Conservation (phyloP, 768 basidiomycete species). For the Neoboletus brunneissimus region DNA sequence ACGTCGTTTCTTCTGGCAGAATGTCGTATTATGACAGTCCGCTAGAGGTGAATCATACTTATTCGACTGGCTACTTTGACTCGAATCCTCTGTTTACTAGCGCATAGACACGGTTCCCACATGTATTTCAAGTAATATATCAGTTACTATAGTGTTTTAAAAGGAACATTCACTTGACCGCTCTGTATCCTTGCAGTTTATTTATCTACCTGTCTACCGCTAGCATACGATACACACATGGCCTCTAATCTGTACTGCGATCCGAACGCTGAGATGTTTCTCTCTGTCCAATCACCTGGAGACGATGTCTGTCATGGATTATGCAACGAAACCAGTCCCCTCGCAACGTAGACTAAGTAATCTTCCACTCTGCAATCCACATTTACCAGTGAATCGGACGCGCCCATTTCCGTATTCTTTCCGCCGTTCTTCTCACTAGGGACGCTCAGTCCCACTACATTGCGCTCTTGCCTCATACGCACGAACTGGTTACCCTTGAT, state of each 20-base stretch:
- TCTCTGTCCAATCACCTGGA: neutral
- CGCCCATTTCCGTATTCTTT: neutral
- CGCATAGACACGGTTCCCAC: constrained; percentile 14
- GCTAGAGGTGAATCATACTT: constrained; percentile 23
- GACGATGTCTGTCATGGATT: constrained; percentile 1
- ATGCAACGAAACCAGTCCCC: neutral
- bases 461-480: neutral
- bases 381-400: neutral
- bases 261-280: constrained; percentile 3
- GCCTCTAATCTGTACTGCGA: constrained; percentile 17
- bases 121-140: constrained; percentile 19
- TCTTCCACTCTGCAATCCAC: neutral
- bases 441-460: neutral
- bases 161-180: constrained; percentile 15
- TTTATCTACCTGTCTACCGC: constrained; percentile 17
- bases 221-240: constrained; percentile 17
- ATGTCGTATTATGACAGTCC: constrained; percentile 29
- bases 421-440: neutral
- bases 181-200: constrained; percentile 27
- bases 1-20: constrained; percentile 23
- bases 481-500: neutral
- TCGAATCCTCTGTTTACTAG: constrained; percentile 23
- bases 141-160: constrained; percentile 13
- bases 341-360: neutral
- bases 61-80: constrained; percentile 20